phyloP scores from a whole-genome alignment of 768 basidiomycete species.

The Pisolithus sp. region DNA sequence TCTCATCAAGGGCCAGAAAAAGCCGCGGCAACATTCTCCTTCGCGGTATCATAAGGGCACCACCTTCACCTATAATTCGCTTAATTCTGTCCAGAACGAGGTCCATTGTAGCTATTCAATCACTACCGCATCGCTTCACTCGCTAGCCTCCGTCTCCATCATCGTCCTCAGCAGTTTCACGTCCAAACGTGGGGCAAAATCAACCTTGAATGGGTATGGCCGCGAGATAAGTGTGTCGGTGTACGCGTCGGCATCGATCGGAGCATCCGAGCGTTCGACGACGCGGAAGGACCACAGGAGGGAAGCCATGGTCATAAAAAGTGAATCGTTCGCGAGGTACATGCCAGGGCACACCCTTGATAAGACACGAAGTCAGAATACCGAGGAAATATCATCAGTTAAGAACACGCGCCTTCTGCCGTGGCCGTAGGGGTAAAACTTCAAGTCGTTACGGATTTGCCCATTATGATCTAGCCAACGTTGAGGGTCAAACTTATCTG shows the following conservation, averaged over 20 bases:
- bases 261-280: constrained; percentile 36
- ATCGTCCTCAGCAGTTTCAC: constrained; percentile 9
- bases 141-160: constrained; percentile 1
- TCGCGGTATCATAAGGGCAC: too few species aligned
- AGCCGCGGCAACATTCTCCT: too few species aligned
- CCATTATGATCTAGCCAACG: constrained; percentile 45
- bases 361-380: not conserved
- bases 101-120: not conserved
- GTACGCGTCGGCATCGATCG: constrained; percentile 54
- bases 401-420: constrained; percentile 30
- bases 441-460: constrained; percentile 39
- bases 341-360: constrained; percentile 54
- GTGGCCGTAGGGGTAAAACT: constrained; percentile 47
- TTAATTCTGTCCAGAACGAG: not conserved
- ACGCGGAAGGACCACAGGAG: constrained; percentile 59
- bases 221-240: constrained; percentile 51
- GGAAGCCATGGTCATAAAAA: constrained; percentile 56
- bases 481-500: constrained; percentile 49
- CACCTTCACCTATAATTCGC: too few species aligned
- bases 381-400: not conserved
- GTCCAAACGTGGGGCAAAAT: constrained; percentile 42
- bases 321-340: constrained; percentile 38
- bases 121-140: not conserved
- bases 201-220: constrained; percentile 49
- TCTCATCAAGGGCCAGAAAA: too few species aligned